A percentile compares a stretch with the other conserved stretches of the same genome.
phyloP scores from a whole-genome alignment of 495 filamentous ascomycete species.

The Penicillium malachiteum region DNA sequence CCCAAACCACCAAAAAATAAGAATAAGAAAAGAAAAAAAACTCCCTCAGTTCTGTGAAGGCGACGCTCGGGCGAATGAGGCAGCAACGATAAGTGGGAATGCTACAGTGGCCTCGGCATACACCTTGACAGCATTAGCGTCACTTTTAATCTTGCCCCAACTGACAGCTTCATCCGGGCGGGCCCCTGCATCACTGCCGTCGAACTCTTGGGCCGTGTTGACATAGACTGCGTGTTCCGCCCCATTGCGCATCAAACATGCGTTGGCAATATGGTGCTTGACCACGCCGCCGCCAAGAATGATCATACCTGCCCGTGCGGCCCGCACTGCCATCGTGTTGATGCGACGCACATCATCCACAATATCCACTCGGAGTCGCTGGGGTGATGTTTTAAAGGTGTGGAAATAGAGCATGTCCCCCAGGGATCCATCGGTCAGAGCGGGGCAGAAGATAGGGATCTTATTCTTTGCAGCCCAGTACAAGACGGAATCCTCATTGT shows the following conservation, averaged over 20 bases:
- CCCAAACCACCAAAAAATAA: background rate
- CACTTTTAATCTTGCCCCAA: conserved; percentile 96
- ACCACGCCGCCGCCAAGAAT: conserved; percentile 90
- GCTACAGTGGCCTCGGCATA: conserved; percentile 89
- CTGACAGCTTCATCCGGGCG: conserved; percentile 95
- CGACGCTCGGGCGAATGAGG: conserved; percentile 69
- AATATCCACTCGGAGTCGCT: conserved; percentile 78
- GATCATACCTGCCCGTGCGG: conserved; percentile 85
- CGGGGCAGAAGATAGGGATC: conserved; percentile 96
- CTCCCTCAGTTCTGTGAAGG: conserved; percentile 2
- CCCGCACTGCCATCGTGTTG: conserved; percentile 83
- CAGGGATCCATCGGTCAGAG: conserved; percentile 88
- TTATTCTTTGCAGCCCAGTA: conserved; percentile 94
- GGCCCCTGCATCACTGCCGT: conserved; percentile 94
- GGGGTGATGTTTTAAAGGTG: conserved; percentile 80
- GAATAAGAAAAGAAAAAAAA: too few species aligned
- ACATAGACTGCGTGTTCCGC: conserved; percentile 96
- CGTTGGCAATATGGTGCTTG: conserved; percentile 98
- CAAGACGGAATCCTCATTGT: conserved; percentile 80
- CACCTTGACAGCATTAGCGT: conserved; percentile 86
- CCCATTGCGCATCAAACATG: conserved; percentile 93
- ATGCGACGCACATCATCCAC: conserved; percentile 85
- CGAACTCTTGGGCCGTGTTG: conserved; percentile 95
- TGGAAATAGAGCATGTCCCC: conserved; percentile 99
- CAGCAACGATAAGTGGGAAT: conserved; percentile 93